A percentile compares a stretch with the other conserved stretches of the same genome.
Evolutionary conservation across 805 yeast genomes (phyloP).

Genomic region (Helenozyma baotianmanensis): DNA sequence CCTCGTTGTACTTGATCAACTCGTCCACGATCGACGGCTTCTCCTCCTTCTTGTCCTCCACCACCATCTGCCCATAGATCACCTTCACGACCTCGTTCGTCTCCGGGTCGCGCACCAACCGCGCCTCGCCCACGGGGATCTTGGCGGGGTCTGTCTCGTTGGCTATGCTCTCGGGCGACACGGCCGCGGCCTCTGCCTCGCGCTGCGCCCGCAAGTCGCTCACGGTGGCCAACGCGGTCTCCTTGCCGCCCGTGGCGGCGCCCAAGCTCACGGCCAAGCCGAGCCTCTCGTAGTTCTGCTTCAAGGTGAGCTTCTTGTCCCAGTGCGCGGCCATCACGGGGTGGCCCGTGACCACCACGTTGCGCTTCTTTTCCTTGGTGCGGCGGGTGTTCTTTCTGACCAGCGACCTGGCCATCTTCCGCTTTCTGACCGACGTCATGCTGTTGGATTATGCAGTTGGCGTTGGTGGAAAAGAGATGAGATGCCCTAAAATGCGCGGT

Average conservation of each 20-base stretch:
- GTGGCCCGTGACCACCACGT: conserved; percentile 62
- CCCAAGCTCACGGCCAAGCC: conserved; percentile 66
- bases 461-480: not conserved
- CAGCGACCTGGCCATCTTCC: conserved; percentile 76
- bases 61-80: conserved; percentile 64
- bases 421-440: conserved; percentile 76
- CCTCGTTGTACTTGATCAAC: conserved; percentile 49
- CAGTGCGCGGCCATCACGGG: conserved; percentile 86
- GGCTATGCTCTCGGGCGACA: conserved; percentile 30
- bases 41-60: conserved; percentile 22
- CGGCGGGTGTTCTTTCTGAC: conserved; percentile 67
- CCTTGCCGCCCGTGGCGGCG: conserved; percentile 67
- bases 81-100: conserved; percentile 61
- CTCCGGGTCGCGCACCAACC: conserved; percentile 63
- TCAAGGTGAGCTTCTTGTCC: conserved; percentile 77
- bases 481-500: conserved; percentile 1
- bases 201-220: conserved; percentile 25
- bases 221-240: conserved; percentile 45
- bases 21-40: conserved; percentile 50
- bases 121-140: conserved; percentile 76
- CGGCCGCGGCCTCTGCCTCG: conserved; percentile 15
- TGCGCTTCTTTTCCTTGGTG: conserved; percentile 63
- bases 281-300: conserved; percentile 79
- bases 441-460: not conserved
- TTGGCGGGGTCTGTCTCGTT: conserved; percentile 50